Evolutionary conservation across 2,329 filamentous ascomycete genomes (phyloP).

Genomic region (Biscogniauxia mediterranea): DNA sequence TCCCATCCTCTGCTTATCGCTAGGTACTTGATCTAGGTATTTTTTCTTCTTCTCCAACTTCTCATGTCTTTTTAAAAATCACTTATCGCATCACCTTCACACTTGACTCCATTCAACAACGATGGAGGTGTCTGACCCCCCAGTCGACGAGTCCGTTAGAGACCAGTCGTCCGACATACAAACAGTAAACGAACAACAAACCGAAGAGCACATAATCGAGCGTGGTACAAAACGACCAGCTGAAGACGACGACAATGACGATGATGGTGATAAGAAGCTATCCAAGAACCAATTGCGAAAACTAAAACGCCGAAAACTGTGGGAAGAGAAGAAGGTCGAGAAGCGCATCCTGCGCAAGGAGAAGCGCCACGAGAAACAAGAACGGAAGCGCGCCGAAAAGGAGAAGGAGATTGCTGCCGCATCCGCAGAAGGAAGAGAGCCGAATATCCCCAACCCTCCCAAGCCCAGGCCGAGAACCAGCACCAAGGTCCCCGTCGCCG

Average conservation of each 20-base stretch:
- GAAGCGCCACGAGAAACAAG: conserved; percentile 48
- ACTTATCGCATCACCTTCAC: background rate
- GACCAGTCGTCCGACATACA: conserved; percentile 12
- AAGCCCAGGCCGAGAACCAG: conserved; percentile 34
- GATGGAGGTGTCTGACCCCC: conserved; percentile 9
- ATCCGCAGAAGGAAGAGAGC: conserved; percentile 42
- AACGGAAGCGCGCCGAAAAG: conserved; percentile 49
- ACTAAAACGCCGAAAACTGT: conserved; percentile 66
- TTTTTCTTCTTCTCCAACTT: too few species aligned
- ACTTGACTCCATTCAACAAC: background rate
- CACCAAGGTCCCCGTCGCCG: conserved; percentile 65
- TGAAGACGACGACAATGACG: conserved; percentile 54
- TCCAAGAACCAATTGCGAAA: conserved; percentile 90
- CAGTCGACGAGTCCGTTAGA: conserved; percentile 6
- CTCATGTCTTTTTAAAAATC: too few species aligned
- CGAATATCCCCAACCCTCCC: conserved; percentile 33
- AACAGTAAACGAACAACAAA: conserved; percentile 6
- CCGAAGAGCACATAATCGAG: conserved; percentile 2
- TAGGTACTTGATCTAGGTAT: too few species aligned
- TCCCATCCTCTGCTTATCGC: background rate
- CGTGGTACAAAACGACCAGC: conserved; percentile 33
- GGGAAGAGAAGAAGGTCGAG: conserved; percentile 69
- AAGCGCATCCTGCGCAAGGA: conserved; percentile 59
- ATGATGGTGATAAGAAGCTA: conserved; percentile 47
- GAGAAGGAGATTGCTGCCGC: conserved; percentile 48